These are phyloP conservation scores for Odonthalia washingtoniensis DNA, from an alignment of 31 red algal genomes.

Conservation along the genomic window DNA sequence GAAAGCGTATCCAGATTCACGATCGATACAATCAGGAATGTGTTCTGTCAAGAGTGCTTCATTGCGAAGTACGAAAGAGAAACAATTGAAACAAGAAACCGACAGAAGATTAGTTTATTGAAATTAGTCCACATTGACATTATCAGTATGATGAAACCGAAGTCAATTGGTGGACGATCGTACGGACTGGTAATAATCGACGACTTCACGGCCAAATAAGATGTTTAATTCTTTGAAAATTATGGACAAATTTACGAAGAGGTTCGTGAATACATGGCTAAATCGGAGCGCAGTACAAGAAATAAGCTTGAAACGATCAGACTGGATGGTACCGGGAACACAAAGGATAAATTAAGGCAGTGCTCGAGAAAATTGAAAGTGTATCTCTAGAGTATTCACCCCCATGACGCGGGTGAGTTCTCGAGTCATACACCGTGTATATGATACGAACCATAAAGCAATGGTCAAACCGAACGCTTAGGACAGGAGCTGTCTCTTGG, in stretches of 20 bases:
- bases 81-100: background rate
- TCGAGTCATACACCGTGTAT: too few species aligned
- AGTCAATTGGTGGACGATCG: slow-evolving; percentile 11
- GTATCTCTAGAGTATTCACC: background rate
- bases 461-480: background rate
- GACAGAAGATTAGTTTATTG: background rate
- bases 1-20: background rate
- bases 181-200: slow-evolving; percentile 39
- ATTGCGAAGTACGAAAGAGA: slow-evolving; percentile 42
- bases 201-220: slow-evolving; percentile 40
- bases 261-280: background rate
- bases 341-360: background rate
- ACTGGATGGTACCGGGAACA: background rate
- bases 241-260: background rate
- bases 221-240: slow-evolving; percentile 23
- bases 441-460: background rate
- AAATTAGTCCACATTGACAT: slow-evolving; percentile 45
- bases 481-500: background rate
- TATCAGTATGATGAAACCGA: background rate
- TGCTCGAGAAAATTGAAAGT: background rate
- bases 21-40: background rate
- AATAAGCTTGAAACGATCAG: background rate
- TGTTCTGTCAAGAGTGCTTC: slow-evolving; percentile 32
- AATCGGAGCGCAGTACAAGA: background rate
- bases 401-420: too few species aligned